A percentile compares a stretch with the other conserved stretches of the same genome.
Evolutionary conservation across 805 yeast species (phyloP).

Genomic region (Suhomyces kilbournensis): DNA sequence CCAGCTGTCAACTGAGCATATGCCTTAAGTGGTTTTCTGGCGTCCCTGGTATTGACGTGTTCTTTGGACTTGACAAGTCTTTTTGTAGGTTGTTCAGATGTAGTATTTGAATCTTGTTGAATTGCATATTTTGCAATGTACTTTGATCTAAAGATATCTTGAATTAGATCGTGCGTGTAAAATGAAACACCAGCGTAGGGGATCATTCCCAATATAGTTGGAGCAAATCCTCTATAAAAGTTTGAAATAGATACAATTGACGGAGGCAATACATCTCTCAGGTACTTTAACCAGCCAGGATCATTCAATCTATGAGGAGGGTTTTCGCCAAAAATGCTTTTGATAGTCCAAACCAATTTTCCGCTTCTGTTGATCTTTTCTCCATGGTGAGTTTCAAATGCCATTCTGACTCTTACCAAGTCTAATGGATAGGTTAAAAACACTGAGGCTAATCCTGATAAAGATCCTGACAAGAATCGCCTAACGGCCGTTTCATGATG

Average conservation of each 20-base stretch:
- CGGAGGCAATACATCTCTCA: slow-evolving; percentile 33
- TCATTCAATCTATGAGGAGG: slow-evolving; percentile 35
- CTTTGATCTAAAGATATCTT: slow-evolving; percentile 76
- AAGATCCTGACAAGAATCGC: slow-evolving; percentile 81
- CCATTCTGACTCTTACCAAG: slow-evolving; percentile 83
- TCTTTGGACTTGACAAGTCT: slow-evolving; percentile 9
- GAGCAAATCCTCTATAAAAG: slow-evolving; percentile 91
- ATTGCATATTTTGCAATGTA: slow-evolving; percentile 53
- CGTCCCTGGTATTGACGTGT: slow-evolving; percentile 31
- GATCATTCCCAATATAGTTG: slow-evolving; percentile 92
- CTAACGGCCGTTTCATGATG: slow-evolving; percentile 76
- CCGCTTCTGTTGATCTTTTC: slow-evolving; percentile 26
- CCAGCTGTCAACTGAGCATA: slow-evolving; percentile 96
- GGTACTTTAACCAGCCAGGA: slow-evolving; percentile 35
- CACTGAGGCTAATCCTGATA: slow-evolving; percentile 85
- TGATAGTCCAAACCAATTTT: slow-evolving; percentile 30
- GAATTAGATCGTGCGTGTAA: slow-evolving; percentile 87
- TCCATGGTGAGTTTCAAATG: slow-evolving; percentile 65
- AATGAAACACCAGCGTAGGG: slow-evolving; percentile 98
- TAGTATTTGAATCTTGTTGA: slow-evolving; percentile 5
- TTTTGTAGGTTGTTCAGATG: slow-evolving; percentile 4
- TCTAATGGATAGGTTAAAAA: slow-evolving; percentile 91
- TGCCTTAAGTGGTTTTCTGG: slow-evolving; percentile 67
- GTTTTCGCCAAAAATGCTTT: slow-evolving; percentile 30
- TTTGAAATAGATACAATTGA: slow-evolving; percentile 47